Conservation (phyloP, 2,329 filamentous ascomycete species). For the Aspergillus piperis region DNA sequence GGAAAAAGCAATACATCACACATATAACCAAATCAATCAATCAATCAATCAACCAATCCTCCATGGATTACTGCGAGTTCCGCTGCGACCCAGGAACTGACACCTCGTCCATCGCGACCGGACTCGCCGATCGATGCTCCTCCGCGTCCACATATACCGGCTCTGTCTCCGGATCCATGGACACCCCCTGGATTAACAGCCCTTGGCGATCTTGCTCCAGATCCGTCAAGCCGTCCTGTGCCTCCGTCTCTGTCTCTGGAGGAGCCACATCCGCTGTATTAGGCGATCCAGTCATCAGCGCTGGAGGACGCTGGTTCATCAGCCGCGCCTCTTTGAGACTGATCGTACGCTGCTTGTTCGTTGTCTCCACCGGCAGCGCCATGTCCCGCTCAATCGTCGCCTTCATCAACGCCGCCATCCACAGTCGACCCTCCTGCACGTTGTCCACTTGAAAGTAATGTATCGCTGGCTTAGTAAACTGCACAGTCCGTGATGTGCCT, state of each 20-base stretch:
- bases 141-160: conserved; percentile 16
- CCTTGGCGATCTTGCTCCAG: conserved; percentile 30
- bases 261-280: conserved; percentile 15
- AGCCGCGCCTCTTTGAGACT: conserved; percentile 83
- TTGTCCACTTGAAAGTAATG: conserved; percentile 98
- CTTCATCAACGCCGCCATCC: conserved; percentile 99
- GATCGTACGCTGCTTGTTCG: conserved; percentile 96
- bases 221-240: conserved; percentile 15
- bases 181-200: conserved; percentile 37
- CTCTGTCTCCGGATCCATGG: conserved; percentile 30
- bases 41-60: not conserved
- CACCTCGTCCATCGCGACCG: conserved; percentile 28
- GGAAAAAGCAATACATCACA: conserved; percentile 7
- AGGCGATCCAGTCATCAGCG: conserved; percentile 66
- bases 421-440: conserved; percentile 80
- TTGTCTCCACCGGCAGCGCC: conserved; percentile 76
- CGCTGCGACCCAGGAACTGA: conserved; percentile 29
- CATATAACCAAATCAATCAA: not conserved
- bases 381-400: conserved; percentile 93
- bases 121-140: conserved; percentile 20
- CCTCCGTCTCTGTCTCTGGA: conserved; percentile 29
- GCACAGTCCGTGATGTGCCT: conserved; percentile 85
- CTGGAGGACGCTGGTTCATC: conserved; percentile 86
- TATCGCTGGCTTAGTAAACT: conserved; percentile 95
- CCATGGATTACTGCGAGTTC: conserved; percentile 23